A percentile compares a stretch with the other conserved stretches of the same genome.
These are phyloP conservation scores for Cercophora newfieldiana DNA, from an alignment of 495 filamentous ascomycete species.

Conservation along the genomic window DNA sequence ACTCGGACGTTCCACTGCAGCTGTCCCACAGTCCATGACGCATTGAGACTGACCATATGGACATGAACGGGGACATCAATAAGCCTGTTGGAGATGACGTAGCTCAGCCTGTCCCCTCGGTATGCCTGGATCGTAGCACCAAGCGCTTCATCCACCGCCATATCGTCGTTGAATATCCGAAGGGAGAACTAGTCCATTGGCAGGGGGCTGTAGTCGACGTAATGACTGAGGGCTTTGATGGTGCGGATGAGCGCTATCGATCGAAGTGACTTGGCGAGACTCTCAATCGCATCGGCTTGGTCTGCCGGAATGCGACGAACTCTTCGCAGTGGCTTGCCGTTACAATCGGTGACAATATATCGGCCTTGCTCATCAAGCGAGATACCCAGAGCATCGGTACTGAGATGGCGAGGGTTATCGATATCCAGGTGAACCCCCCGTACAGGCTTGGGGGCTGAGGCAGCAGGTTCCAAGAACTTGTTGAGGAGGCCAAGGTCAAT, in stretches of 20 bases:
- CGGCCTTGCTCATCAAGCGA: not conserved
- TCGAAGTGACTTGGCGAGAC: conserved; percentile 3
- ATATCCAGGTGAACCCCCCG: not conserved
- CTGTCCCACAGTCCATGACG: conserved; percentile 20
- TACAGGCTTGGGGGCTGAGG: not conserved
- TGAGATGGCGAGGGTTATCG: not conserved
- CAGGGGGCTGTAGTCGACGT: conserved; percentile 13
- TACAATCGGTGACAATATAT: not conserved
- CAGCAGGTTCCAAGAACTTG: not conserved
- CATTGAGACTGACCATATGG: conserved; percentile 25
- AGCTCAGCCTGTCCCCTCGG: conserved; percentile 14
- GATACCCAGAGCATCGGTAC: not conserved
- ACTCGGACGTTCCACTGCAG: conserved; percentile 21
- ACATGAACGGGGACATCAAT: conserved; percentile 9
- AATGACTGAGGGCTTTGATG: conserved; percentile 10
- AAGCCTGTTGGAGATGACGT: conserved; percentile 14
- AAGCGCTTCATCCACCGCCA: not conserved
- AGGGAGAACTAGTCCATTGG: conserved; percentile 23
- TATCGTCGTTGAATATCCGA: conserved; percentile 19
- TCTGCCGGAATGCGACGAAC: not conserved
- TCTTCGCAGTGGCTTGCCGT: not conserved
- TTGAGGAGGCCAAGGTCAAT: not conserved
- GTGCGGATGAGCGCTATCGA: not conserved
- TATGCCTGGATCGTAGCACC: not conserved
- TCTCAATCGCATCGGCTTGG: not conserved